Evolutionary conservation across 371 early-diverging fungal genomes (phyloP).

Genomic region (Rhizomucor pusillus): DNA sequence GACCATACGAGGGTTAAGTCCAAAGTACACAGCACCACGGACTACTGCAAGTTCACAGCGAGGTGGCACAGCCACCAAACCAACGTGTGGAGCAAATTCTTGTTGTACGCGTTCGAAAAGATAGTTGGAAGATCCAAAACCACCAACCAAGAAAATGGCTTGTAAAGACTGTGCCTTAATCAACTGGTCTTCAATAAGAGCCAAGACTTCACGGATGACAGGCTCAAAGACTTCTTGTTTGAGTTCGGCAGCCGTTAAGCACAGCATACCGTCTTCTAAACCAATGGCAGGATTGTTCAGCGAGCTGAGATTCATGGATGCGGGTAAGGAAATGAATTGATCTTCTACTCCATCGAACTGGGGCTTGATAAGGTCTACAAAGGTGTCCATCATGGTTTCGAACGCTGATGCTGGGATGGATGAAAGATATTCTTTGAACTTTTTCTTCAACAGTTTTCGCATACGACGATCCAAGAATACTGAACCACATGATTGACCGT

Average conservation of each 20-base stretch:
- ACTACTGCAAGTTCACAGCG: slow-evolving; percentile 49
- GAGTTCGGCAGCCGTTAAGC: slow-evolving; percentile 46
- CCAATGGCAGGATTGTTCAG: slow-evolving; percentile 50
- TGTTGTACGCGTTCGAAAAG: slow-evolving; percentile 45
- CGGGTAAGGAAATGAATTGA: slow-evolving; percentile 47
- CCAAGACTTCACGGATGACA: slow-evolving; percentile 40
- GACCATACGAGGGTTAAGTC: slow-evolving; percentile 48
- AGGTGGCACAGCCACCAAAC: slow-evolving; percentile 48
- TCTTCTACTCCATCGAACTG: slow-evolving; percentile 55
- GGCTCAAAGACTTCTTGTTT: slow-evolving; percentile 48
- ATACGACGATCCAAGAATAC: slow-evolving; percentile 58
- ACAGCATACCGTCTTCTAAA: slow-evolving; percentile 50
- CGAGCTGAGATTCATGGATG: slow-evolving; percentile 43
- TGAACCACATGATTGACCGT: slow-evolving; percentile 56
- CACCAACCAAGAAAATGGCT: slow-evolving; percentile 59
- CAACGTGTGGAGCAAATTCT: slow-evolving; percentile 34
- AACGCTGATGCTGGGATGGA: slow-evolving; percentile 53
- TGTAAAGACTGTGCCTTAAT: slow-evolving; percentile 33
- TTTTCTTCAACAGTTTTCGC: slow-evolving; percentile 50
- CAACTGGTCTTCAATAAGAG: slow-evolving; percentile 44
- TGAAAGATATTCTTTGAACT: slow-evolving; percentile 44
- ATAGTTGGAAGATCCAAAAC: slow-evolving; percentile 60
- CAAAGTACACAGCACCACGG: slow-evolving; percentile 51
- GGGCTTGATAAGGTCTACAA: slow-evolving; percentile 53
- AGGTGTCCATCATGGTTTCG: slow-evolving; percentile 54